A percentile compares a stretch with the other conserved stretches of the same genome.
These are phyloP conservation scores for Penicillium digitatum DNA, from an alignment of 2,329 filamentous ascomycete genomes.

Conservation along the genomic window DNA sequence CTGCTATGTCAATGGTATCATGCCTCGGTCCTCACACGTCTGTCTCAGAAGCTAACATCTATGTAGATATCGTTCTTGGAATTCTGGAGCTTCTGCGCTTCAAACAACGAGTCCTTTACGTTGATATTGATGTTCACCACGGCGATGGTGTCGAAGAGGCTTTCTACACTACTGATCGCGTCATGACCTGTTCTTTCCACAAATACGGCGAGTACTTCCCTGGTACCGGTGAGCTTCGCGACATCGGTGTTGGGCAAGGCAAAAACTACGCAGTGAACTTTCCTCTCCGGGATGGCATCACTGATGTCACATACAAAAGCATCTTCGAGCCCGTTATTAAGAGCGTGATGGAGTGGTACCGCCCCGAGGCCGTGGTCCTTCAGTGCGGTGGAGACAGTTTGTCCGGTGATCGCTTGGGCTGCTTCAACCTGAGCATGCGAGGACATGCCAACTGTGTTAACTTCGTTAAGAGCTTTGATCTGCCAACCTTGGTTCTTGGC, in stretches of 20 bases:
- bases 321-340: slow-evolving; percentile 66
- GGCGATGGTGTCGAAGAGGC: slow-evolving; percentile 68
- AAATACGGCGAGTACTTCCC: slow-evolving; percentile 72
- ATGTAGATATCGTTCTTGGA: slow-evolving; percentile 60
- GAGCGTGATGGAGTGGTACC: slow-evolving; percentile 66
- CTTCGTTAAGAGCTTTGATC: slow-evolving; percentile 64
- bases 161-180: slow-evolving; percentile 67
- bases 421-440: slow-evolving; percentile 67
- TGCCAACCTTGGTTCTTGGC: slow-evolving; percentile 62
- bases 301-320: slow-evolving; percentile 63
- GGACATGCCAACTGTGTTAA: slow-evolving; percentile 68
- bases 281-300: slow-evolving; percentile 65
- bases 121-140: slow-evolving; percentile 65
- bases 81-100: slow-evolving; percentile 63
- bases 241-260: slow-evolving; percentile 63
- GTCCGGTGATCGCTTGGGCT: slow-evolving; percentile 63
- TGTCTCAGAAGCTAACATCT: slow-evolving; percentile 13
- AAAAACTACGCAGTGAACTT: slow-evolving; percentile 69
- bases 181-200: slow-evolving; percentile 70
- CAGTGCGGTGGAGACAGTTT: slow-evolving; percentile 67
- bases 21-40: background rate
- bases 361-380: slow-evolving; percentile 63
- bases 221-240: slow-evolving; percentile 64
- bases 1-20: slow-evolving; percentile 83
- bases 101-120: slow-evolving; percentile 62